A percentile compares a stretch with the other conserved stretches of the same genome.
phyloP scores from a whole-genome alignment of 164 flowering plant species.

The Liriodendron chinense region DNA sequence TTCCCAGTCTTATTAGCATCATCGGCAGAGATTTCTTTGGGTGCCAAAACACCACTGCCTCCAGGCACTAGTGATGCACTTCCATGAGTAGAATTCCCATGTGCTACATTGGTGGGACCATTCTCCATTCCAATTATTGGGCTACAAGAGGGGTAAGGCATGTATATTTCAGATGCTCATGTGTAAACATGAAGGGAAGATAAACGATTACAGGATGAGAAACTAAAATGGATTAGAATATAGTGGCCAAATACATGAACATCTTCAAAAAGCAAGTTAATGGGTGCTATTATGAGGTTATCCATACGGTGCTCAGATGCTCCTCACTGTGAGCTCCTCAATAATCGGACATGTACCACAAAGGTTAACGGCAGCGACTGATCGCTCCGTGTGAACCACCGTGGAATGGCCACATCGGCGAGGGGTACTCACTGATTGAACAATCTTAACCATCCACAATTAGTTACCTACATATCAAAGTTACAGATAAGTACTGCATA shows the following conservation, averaged over 20 bases:
- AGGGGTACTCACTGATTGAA: background rate
- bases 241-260: background rate
- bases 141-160: slow-evolving; percentile 37
- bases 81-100: slow-evolving; percentile 25
- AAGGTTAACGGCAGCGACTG: background rate
- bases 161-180: background rate
- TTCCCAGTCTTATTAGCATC: slow-evolving; percentile 18
- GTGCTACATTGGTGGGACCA: slow-evolving; percentile 32
- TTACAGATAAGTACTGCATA: background rate
- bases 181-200: background rate
- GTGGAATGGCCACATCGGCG: background rate
- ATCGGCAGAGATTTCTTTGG: slow-evolving; percentile 19
- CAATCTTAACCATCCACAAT: background rate
- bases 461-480: background rate
- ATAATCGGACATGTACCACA: background rate
- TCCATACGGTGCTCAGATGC: background rate
- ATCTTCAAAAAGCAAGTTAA: background rate
- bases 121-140: slow-evolving; percentile 33
- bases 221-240: background rate
- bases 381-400: background rate
- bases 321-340: background rate
- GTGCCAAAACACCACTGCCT: slow-evolving; percentile 20
- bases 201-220: background rate
- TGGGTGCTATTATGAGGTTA: too few relatives aligned
- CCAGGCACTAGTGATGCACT: slow-evolving; percentile 18